A percentile compares a stretch with the other conserved stretches of the same genome.
These are phyloP conservation scores for Podaxis sp. DNA, from an alignment of 768 basidiomycete genomes.

Conservation along the genomic window DNA sequence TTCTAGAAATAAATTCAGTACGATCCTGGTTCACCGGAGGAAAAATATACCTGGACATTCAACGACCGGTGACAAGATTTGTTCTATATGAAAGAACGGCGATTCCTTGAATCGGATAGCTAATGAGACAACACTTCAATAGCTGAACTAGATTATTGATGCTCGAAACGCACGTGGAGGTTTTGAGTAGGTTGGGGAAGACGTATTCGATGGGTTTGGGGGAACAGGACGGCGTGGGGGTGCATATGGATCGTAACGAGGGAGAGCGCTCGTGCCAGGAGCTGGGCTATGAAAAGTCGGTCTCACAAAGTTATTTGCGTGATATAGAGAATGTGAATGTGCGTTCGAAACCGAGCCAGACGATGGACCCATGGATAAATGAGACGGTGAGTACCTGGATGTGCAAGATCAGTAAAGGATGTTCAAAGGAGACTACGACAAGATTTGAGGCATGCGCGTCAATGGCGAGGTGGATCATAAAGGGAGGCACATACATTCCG, in stretches of 20 bases:
- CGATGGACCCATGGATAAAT: constrained; percentile 11
- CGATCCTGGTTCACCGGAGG: background rate
- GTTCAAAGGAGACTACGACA: constrained; percentile 3
- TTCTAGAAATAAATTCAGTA: constrained; percentile 41
- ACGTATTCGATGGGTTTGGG: constrained; percentile 34
- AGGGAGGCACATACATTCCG: constrained; percentile 58
- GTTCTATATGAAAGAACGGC: constrained; percentile 72
- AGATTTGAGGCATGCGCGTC: constrained; percentile 5
- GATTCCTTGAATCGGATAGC: constrained; percentile 79
- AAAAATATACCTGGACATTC: constrained; percentile 74
- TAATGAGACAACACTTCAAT: constrained; percentile 27
- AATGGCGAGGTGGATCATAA: constrained; percentile 8
- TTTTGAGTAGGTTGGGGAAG: constrained; percentile 30
- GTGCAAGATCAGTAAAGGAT: constrained; percentile 14
- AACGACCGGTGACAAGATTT: constrained; percentile 58
- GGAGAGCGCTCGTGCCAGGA: constrained; percentile 34
- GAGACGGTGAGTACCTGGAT: constrained; percentile 20
- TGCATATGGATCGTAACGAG: constrained; percentile 68
- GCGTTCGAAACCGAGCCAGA: background rate
- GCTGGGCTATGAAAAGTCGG: constrained; percentile 3
- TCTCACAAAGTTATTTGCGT: constrained; percentile 11
- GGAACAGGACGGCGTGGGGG: constrained; percentile 49
- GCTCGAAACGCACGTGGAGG: constrained; percentile 26
- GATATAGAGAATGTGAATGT: constrained; percentile 22
- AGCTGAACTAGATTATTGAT: constrained; percentile 4